Percentiles rank a stretch among this genome's conserved stretches.
phyloP scores from a whole-genome alignment of 1,284 basidiomycete genomes.

The Boletus austroedulis region DNA sequence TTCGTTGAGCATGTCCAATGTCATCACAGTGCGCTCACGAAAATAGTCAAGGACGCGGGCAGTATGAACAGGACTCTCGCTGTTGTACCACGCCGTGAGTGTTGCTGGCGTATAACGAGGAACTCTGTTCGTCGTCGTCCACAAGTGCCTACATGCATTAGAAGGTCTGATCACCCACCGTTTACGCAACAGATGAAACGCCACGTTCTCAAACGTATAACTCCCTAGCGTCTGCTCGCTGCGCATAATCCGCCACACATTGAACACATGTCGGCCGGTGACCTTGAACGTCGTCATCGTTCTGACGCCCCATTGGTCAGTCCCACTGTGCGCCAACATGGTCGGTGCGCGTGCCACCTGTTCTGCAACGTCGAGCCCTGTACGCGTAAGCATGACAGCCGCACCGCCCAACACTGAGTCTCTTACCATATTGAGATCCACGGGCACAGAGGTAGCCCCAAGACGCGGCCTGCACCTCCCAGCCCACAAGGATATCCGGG shows the following conservation, averaged over 20 bases:
- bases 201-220: slow-evolving; percentile 91
- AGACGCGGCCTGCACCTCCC: slow-evolving; percentile 85
- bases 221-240: slow-evolving; percentile 76
- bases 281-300: slow-evolving; percentile 85
- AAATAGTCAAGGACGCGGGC: background rate
- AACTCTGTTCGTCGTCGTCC: slow-evolving; percentile 45
- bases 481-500: slow-evolving; percentile 90
- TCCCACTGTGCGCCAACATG: slow-evolving; percentile 37
- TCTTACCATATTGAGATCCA: slow-evolving; percentile 57
- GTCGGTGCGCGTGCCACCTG: slow-evolving; percentile 67
- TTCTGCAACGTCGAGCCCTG: slow-evolving; percentile 67
- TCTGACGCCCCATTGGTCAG: slow-evolving; percentile 71
- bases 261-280: slow-evolving; percentile 86
- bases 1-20: slow-evolving; percentile 48
- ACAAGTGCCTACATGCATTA: background rate
- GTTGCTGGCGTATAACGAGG: slow-evolving; percentile 63
- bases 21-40: background rate
- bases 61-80: background rate
- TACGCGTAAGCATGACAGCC: background rate
- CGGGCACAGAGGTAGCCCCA: slow-evolving; percentile 91
- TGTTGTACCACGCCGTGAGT: background rate
- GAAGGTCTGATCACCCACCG: slow-evolving; percentile 45
- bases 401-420: background rate
- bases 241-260: slow-evolving; percentile 91
- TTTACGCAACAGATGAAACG: slow-evolving; percentile 71